Evolutionary conservation across 1,284 basidiomycete genomes (phyloP), one percentile per base, ranked within the genome.

Genomic region (Cutaneotrichosporon mucoides): DNA sequence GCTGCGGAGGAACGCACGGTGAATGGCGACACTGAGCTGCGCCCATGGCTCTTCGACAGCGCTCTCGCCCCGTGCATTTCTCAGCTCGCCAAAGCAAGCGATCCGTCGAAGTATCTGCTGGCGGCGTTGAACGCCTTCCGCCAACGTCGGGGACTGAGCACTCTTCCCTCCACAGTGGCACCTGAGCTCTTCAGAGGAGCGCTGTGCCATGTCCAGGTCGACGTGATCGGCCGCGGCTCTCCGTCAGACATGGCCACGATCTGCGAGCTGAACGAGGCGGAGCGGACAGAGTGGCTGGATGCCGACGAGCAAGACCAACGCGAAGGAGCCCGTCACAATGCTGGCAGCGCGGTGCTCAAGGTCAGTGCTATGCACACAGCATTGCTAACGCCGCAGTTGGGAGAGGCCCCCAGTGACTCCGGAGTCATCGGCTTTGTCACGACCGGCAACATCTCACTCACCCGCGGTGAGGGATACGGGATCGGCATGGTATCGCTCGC

Each of bases 401-500:
- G 81, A 10, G 79, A 82, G 57, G 65, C 71, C 8, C 68, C 75
- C 11, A 77, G 83, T 9, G 67, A 76, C 4, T 66, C 79, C 43
- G 76, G 79, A 1, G 68, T 77, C 16, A 84, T 93, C 51, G 92
- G 92, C 1, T 90, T 88, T 67, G 82, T 92, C 6, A 88, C 89
- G 0, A 86, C 87, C 0, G 91, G 91, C 1, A 86, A 86, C 63
- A 88, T 84, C 69, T 92, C 90, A 0, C 81, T 95, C 2, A 83
- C 85, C 0, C 81, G 86, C 24, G 90, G 92, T 0, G 77, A 83
- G 55, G 90, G 89, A 0, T 84, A 85, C 67, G 90, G 84, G 0
- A 81, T 93, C 7, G 92, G 85, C 5, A 84, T 85, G 0, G 77
- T 94, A 9, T 80, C 88, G 0, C 70, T 92, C 5, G 66, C 71